phyloP scores from a whole-genome alignment of 495 filamentous ascomycete species.

The Aspergillus hancockii region DNA sequence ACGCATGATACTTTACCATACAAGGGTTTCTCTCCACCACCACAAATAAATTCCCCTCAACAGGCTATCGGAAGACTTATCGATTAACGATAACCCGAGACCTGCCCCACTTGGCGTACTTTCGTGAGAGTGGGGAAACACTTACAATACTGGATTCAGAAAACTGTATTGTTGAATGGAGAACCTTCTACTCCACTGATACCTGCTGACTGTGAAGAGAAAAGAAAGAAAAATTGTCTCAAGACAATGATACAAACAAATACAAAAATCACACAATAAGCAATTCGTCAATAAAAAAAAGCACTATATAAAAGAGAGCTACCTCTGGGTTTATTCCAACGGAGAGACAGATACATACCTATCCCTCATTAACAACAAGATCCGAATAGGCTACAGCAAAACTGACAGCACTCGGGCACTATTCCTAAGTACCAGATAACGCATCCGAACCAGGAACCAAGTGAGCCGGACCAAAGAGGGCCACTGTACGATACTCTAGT shows the following conservation, averaged over 20 bases:
- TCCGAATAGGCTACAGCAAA: too few relatives aligned
- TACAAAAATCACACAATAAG: too few relatives aligned
- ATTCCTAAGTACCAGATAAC: too few relatives aligned
- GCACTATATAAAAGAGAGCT: too few relatives aligned
- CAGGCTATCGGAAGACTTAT: constrained; percentile 20
- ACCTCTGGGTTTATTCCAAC: too few relatives aligned
- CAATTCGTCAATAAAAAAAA: too few relatives aligned
- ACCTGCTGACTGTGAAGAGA: too few relatives aligned
- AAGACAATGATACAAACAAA: too few relatives aligned
- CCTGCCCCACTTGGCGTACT: constrained; percentile 11
- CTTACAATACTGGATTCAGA: constrained; percentile 1
- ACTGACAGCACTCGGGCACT: not conserved
- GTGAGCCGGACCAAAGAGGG: not conserved
- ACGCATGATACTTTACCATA: not conserved
- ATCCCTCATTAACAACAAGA: too few relatives aligned
- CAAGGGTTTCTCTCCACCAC: not conserved
- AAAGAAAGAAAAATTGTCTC: too few relatives aligned
- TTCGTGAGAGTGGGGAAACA: not conserved
- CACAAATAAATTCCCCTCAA: constrained; percentile 4
- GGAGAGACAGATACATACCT: not conserved
- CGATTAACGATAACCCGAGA: constrained; percentile 17
- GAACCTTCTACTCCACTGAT: not conserved
- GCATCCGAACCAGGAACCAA: not conserved
- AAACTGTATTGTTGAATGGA: not conserved
- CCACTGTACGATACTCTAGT: not conserved